Evolutionary conservation across 116 monocot species (phyloP), one percentile per base, ranked within the genome.

Genomic region (Dioscorea cayenensis): DNA sequence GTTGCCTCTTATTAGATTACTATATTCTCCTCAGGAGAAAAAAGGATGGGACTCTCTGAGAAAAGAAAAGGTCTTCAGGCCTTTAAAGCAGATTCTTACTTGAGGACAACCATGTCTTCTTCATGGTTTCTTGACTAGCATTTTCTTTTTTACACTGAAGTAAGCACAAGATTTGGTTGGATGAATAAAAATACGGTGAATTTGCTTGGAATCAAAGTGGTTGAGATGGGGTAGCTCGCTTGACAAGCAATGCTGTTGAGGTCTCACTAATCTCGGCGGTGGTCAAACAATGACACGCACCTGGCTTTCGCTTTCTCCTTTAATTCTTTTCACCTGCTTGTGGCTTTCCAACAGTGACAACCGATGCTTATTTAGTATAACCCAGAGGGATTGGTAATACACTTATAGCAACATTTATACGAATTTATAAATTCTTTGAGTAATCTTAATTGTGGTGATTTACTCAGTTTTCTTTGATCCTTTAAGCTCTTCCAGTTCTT

Each of bases 191-290:
- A 27, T 63, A 22, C 10, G 48, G 48, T 81, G 78, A 68, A 55
- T 55, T 55, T 55, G 55, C 83, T 76, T 78, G 38, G 75, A 22
- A 66, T 79, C 58, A 75, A 82, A 84, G 79, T 76, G 81, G 63
- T 75, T 65, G 84, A 59, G 68, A 77, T 72, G 32, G 60, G 68
- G 78, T 81, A 78, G 78, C 78, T 81, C 64, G 59, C 71, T 79
- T 77, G 49, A 49, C 66, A 70, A 74, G 75, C 62, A 21, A 69
- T 78, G 50, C 27, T 69, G 79, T 73, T 74, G 74, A 36, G 21
- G 36, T 28, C 64, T 79, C 55, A 61, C 74, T 51, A 20, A 63
- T 48, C 38, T 66, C 8, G 7, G 61, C 65, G 52, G 75, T 75
- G 62, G 62, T 62, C 62, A 51, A 69, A 71, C 55, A n/a, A n/a